A percentile compares a stretch with the other conserved stretches of the same genome.
These are phyloP conservation scores for Nannizzia gypsea DNA, from an alignment of 2,329 filamentous ascomycete genomes.

Conservation along the genomic window DNA sequence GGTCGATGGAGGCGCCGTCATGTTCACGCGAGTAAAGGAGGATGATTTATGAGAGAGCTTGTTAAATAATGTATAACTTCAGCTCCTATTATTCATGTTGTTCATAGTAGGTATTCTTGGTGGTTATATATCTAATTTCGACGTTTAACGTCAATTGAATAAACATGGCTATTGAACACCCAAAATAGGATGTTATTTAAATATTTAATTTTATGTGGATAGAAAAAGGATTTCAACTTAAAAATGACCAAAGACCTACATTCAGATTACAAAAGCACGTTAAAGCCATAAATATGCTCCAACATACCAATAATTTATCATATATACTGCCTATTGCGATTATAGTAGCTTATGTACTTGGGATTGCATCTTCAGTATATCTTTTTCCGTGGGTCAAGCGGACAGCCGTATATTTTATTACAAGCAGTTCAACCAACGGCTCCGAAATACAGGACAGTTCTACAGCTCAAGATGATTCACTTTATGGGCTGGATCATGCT, in stretches of 20 bases:
- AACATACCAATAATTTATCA: background rate
- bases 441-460: background rate
- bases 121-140: too few species aligned
- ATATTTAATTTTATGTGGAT: too few species aligned
- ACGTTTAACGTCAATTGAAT: too few species aligned
- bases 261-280: too few species aligned
- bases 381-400: background rate
- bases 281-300: background rate
- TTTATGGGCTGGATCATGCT: slow-evolving; percentile 46
- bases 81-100: background rate
- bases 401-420: background rate
- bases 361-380: background rate
- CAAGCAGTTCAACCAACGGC: background rate
- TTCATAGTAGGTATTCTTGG: too few species aligned
- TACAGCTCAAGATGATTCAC: background rate
- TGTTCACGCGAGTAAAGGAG: slow-evolving; percentile 7
- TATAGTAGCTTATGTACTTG: background rate
- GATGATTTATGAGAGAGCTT: background rate
- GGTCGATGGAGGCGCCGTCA: slow-evolving; percentile 7
- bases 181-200: too few species aligned
- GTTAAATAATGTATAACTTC: background rate
- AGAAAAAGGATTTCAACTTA: too few species aligned
- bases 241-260: too few species aligned
- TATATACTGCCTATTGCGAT: background rate
- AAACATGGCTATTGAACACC: too few species aligned